These are phyloP conservation scores for Eremothecium coryli DNA, from an alignment of 1,139 yeast genomes.

Conservation along the genomic window DNA sequence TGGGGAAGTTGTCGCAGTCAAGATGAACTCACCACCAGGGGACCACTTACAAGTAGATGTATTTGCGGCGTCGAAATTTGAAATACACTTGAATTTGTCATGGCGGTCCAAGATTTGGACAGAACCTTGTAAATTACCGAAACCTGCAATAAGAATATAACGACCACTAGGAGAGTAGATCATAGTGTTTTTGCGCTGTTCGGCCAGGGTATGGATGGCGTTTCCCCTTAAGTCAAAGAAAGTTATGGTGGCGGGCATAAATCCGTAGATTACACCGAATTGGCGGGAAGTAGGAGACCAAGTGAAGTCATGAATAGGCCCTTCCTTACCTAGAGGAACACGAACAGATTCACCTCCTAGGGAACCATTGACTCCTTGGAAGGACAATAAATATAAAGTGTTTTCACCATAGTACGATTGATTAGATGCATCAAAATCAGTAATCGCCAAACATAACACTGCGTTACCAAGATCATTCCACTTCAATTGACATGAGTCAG, in stretches of 20 bases:
- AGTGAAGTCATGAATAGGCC: slow-evolving; percentile 93
- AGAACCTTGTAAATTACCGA: slow-evolving; percentile 95
- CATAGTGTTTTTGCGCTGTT: slow-evolving; percentile 83
- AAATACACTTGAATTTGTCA: slow-evolving; percentile 68
- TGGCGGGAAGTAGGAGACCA: slow-evolving; percentile 97
- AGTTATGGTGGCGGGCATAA: slow-evolving; percentile 94
- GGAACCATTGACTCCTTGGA: slow-evolving; percentile 47
- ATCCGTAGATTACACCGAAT: slow-evolving; percentile 95
- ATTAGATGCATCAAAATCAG: slow-evolving; percentile 91
- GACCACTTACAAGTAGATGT: slow-evolving; percentile 96
- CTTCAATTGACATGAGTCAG: slow-evolving; percentile 82
- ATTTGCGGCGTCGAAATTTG: slow-evolving; percentile 83
- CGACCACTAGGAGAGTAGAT: slow-evolving; percentile 91
- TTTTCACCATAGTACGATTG: slow-evolving; percentile 96
- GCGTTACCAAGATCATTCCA: slow-evolving; percentile 97
- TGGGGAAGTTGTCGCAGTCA: slow-evolving; percentile 97
- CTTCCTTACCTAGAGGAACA: slow-evolving; percentile 79
- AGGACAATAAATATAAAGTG: slow-evolving; percentile 63
- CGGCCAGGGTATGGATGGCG: slow-evolving; percentile 71
- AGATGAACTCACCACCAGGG: slow-evolving; percentile 89
- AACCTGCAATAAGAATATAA: slow-evolving; percentile 88
- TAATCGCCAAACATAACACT: slow-evolving; percentile 81
- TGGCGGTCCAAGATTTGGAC: slow-evolving; percentile 93
- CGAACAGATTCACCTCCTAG: slow-evolving; percentile 89
- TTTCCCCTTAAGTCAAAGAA: slow-evolving; percentile 94